These are phyloP conservation scores for Pichia insulana DNA, from an alignment of 805 yeast genomes.

Conservation along the genomic window DNA sequence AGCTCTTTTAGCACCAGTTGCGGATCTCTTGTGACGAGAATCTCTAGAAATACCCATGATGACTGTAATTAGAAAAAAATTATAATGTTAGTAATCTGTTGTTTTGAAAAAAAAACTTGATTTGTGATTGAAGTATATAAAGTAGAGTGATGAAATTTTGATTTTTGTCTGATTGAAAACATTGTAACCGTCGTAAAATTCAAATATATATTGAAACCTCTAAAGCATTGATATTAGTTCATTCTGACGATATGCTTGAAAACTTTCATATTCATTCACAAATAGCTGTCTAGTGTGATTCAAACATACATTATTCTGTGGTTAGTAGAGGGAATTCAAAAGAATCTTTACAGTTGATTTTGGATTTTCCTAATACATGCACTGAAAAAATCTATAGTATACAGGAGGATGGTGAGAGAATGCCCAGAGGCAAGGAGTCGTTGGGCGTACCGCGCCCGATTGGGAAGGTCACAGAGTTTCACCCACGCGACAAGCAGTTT, in stretches of 20 bases:
- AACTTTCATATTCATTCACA: too few relatives aligned
- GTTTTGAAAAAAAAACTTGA: too few relatives aligned
- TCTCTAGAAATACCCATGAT: constrained; percentile 99
- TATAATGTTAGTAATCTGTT: constrained; percentile 5
- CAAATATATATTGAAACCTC: too few relatives aligned
- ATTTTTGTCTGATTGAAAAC: too few relatives aligned
- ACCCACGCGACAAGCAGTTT: not conserved
- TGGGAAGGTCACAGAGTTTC: not conserved
- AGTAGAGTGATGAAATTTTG: too few relatives aligned
- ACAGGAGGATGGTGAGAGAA: not conserved
- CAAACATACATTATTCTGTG: constrained; percentile 21
- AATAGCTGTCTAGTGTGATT: not conserved
- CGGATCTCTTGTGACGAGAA: constrained; percentile 99
- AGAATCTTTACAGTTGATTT: not conserved
- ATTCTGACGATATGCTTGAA: too few relatives aligned
- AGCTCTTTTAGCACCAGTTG: constrained; percentile 99
- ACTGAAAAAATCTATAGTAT: not conserved
- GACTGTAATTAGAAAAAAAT: constrained; percentile 11
- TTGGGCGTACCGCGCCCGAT: not conserved
- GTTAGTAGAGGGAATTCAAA: constrained; percentile 7
- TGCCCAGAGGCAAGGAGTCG: not conserved
- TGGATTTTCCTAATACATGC: not conserved
- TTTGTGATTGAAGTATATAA: too few relatives aligned
- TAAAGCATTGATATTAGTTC: too few relatives aligned
- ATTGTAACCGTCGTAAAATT: too few relatives aligned